phyloP scores from a whole-genome alignment of 192 early-diverging fungal species.

The Dissophora ornata region DNA sequence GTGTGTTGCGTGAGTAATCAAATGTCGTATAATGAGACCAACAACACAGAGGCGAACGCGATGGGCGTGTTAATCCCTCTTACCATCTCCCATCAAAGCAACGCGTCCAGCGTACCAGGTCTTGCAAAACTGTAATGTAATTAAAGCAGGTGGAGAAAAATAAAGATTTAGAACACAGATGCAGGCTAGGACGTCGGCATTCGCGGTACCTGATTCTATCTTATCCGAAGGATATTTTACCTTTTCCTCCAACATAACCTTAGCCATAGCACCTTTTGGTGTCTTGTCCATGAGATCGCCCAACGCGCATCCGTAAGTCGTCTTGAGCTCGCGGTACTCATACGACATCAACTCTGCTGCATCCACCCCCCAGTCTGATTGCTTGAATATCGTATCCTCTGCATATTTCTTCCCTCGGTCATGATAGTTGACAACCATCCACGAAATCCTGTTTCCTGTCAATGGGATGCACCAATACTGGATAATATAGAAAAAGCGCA shows the following conservation, averaged over 20 bases:
- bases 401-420: conserved; percentile 12
- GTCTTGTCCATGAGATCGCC: conserved; percentile 34
- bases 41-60: no score
- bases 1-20: background rate
- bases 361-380: conserved; percentile 31
- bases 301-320: conserved; percentile 10
- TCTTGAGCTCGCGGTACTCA: conserved; percentile 5
- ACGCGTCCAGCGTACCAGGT: conserved; percentile 32
- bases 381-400: conserved; percentile 24
- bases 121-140: conserved; percentile 18
- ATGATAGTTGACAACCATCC: conserved; percentile 31
- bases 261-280: conserved; percentile 22
- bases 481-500: background rate
- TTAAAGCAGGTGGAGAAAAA: background rate
- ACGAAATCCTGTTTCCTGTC: conserved; percentile 17
- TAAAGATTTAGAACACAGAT: conserved; percentile 6
- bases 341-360: conserved; percentile 21
- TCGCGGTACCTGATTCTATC: background rate
- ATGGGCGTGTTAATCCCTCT: background rate
- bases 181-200: no score
- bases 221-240: no score
- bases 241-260: conserved; percentile 43
- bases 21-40: no score
- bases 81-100: conserved; percentile 37
- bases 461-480: conserved; percentile 36